Evolutionary conservation across 2,329 filamentous ascomycete genomes (phyloP).

Genomic region (Clonostachys solani): DNA sequence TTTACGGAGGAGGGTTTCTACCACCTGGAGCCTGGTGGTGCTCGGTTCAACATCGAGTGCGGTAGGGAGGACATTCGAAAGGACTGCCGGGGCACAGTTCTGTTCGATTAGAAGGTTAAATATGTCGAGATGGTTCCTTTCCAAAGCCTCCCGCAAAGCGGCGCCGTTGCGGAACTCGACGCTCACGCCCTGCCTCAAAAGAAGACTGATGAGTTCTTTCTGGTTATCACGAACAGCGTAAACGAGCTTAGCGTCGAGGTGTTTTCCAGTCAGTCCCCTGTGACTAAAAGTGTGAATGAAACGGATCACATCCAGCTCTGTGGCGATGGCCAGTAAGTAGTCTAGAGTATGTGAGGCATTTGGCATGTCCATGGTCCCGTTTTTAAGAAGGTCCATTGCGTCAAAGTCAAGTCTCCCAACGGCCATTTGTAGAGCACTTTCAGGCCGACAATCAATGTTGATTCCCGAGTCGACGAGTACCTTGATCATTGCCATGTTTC

Average conservation of each 20-base stretch:
- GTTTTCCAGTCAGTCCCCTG: neutral
- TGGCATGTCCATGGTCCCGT: too few relatives aligned
- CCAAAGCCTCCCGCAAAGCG: neutral
- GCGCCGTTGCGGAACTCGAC: neutral
- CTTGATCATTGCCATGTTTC: too few relatives aligned
- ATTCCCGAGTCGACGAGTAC: too few relatives aligned
- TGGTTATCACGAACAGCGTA: neutral
- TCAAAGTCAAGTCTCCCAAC: too few relatives aligned
- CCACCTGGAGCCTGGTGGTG: neutral
- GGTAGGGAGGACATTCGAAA: neutral
- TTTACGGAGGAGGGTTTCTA: neutral
- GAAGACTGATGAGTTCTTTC: neutral
- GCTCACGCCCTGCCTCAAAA: neutral
- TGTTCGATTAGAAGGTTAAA: neutral
- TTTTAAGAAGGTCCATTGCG: too few relatives aligned
- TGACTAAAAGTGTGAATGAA: too few relatives aligned
- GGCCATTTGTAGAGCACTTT: too few relatives aligned
- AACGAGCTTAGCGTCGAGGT: neutral
- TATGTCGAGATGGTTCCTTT: neutral
- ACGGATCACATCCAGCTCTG: too few relatives aligned
- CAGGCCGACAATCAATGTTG: too few relatives aligned
- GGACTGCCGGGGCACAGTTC: too few relatives aligned
- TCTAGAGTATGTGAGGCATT: too few relatives aligned
- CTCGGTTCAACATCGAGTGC: neutral
- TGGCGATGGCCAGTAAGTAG: too few relatives aligned